Percentiles rank a stretch among this genome's conserved stretches.
phyloP scores from a whole-genome alignment of 2,329 filamentous ascomycete genomes.

The Arthrinium phaeospermum region DNA sequence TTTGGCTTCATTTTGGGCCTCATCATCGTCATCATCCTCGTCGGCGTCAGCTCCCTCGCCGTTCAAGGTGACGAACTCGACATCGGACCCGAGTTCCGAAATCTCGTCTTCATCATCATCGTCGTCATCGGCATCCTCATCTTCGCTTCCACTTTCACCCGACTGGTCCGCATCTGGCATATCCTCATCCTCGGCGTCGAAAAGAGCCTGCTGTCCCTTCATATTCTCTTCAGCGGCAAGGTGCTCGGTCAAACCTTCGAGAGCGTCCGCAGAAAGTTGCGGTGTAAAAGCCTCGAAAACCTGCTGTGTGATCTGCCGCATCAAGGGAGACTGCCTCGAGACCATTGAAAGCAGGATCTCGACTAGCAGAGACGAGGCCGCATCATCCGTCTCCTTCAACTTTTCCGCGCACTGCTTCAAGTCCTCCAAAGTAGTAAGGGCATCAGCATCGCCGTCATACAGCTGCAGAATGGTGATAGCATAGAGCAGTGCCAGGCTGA shows the following conservation, averaged over 20 bases:
- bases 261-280: constrained; percentile 73
- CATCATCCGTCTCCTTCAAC: constrained; percentile 61
- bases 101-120: constrained; percentile 49
- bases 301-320: constrained; percentile 85
- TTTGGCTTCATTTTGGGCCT: constrained; percentile 50
- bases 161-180: constrained; percentile 51
- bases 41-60: constrained; percentile 48
- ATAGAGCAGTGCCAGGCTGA: constrained; percentile 79
- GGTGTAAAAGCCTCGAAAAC: constrained; percentile 84
- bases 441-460: constrained; percentile 88
- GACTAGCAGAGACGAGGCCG: constrained; percentile 74
- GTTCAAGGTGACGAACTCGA: constrained; percentile 46
- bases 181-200: constrained; percentile 71
- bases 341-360: constrained; percentile 92
- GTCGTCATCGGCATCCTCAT: constrained; percentile 38
- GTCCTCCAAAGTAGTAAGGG: constrained; percentile 81
- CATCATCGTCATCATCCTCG: constrained; percentile 46
- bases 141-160: constrained; percentile 47
- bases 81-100: constrained; percentile 45
- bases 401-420: constrained; percentile 77
- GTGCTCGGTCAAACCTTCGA: constrained; percentile 71
- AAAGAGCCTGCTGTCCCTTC: constrained; percentile 85
- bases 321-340: constrained; percentile 81
- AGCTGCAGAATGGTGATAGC: constrained; percentile 85
- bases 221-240: constrained; percentile 80